A percentile compares a stretch with the other conserved stretches of the same genome.
phyloP scores from a whole-genome alignment of 2,329 filamentous ascomycete species.

The Parafenestella ontariensis region DNA sequence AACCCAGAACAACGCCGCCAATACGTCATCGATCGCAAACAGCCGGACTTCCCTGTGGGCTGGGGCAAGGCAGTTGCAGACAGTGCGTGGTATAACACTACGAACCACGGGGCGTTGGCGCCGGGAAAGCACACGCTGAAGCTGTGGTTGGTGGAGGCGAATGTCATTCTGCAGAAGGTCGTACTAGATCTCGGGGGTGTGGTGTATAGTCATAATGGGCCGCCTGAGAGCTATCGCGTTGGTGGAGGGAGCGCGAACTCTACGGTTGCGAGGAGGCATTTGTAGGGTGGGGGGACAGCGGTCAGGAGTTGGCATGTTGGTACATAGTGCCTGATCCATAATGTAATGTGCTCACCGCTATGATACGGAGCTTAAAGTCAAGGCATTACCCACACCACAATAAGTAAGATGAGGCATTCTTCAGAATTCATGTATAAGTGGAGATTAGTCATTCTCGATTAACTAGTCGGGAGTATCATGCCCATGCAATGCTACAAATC shows the following conservation, averaged over 20 bases:
- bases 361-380: too few relatives aligned
- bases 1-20: slow-evolving; percentile 48
- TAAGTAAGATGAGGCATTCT: too few relatives aligned
- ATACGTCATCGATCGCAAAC: slow-evolving; percentile 51
- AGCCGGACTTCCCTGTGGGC: slow-evolving; percentile 54
- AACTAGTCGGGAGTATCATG: not conserved
- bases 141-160: slow-evolving; percentile 56
- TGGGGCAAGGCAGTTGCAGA: slow-evolving; percentile 61
- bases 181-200: slow-evolving; percentile 47
- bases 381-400: too few relatives aligned
- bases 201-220: slow-evolving; percentile 43
- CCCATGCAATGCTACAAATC: not conserved
- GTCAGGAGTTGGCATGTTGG: not conserved
- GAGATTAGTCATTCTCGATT: not conserved
- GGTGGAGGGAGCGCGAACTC: slow-evolving; percentile 14
- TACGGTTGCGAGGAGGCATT: slow-evolving; percentile 3
- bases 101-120: slow-evolving; percentile 41
- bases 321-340: not conserved
- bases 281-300: not conserved
- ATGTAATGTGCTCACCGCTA: not conserved
- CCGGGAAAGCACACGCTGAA: slow-evolving; percentile 53
- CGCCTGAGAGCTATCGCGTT: slow-evolving; percentile 49
- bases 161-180: slow-evolving; percentile 49
- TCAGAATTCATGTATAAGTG: not conserved
- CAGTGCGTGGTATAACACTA: slow-evolving; percentile 58